Conservation (phyloP, 2,329 filamentous ascomycete species). For the Tolypocladium album region DNA sequence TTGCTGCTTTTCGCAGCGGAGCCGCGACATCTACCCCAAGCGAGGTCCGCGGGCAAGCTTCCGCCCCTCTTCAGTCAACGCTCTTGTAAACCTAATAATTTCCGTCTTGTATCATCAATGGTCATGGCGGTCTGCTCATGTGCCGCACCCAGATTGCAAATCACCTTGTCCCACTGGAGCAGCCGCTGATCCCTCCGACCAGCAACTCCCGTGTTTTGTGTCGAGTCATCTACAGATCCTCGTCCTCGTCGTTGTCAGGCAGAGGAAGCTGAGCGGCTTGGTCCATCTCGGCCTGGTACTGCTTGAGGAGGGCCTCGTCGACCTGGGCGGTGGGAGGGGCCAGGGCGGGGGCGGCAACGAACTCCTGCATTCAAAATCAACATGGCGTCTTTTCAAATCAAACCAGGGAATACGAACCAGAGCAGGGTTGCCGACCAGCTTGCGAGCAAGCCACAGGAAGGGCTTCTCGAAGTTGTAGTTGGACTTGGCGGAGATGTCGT, state of each 20-base stretch:
- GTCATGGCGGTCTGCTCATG: slow-evolving; percentile 22
- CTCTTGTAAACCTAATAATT: slow-evolving; percentile 22
- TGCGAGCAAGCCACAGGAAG: slow-evolving; percentile 98
- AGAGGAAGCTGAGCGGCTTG: slow-evolving; percentile 69
- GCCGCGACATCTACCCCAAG: slow-evolving; percentile 20
- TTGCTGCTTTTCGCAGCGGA: slow-evolving; percentile 18
- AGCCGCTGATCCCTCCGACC: slow-evolving; percentile 13
- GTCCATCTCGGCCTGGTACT: slow-evolving; percentile 85
- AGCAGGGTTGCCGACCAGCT: slow-evolving; percentile 85
- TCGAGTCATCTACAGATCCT: slow-evolving; percentile 42
- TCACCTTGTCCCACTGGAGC: slow-evolving; percentile 10
- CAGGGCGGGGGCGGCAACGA: slow-evolving; percentile 89
- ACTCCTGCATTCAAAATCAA: slow-evolving; percentile 54
- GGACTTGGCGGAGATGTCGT: slow-evolving; percentile 98
- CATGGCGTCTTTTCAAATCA: neutral
- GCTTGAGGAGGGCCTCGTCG: slow-evolving; percentile 67
- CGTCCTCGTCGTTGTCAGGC: slow-evolving; percentile 86
- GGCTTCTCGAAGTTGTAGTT: slow-evolving; percentile 99
- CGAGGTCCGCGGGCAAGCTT: slow-evolving; percentile 18
- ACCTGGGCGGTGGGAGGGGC: slow-evolving; percentile 88
- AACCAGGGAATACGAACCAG: slow-evolving; percentile 8
- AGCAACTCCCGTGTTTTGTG: slow-evolving; percentile 6
- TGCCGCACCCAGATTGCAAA: slow-evolving; percentile 13
- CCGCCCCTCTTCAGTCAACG: slow-evolving; percentile 21
- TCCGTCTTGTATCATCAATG: slow-evolving; percentile 25